Percentiles rank a stretch among this genome's conserved stretches.
Evolutionary conservation across 345 rosid genomes (phyloP).

Genomic region (Raphanus raphanistrum): DNA sequence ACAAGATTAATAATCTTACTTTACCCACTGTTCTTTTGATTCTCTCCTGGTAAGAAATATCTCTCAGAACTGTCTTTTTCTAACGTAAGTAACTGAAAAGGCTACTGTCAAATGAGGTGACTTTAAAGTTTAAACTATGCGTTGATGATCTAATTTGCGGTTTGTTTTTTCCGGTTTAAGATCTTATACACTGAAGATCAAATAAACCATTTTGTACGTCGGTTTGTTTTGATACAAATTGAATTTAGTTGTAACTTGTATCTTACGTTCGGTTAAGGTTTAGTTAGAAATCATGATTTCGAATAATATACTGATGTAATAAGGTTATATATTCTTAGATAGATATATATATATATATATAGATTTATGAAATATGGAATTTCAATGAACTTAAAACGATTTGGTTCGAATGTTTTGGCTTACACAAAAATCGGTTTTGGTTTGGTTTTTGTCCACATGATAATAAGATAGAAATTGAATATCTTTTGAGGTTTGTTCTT

Average conservation of each 20-base stretch:
- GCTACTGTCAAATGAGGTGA: neutral
- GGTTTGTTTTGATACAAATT: neutral
- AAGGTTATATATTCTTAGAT: neutral
- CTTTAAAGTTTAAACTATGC: neutral
- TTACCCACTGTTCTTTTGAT: slow-evolving; percentile 42
- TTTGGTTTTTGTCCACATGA: neutral
- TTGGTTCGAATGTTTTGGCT: neutral
- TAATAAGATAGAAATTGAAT: neutral
- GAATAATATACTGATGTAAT: neutral
- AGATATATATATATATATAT: neutral
- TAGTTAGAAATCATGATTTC: neutral
- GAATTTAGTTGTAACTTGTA: neutral
- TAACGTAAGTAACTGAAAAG: neutral
- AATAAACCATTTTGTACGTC: neutral
- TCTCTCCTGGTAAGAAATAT: slow-evolving; percentile 59
- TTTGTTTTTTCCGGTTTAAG: neutral
- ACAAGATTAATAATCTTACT: slow-evolving; percentile 25
- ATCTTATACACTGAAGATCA: neutral
- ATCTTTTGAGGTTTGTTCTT: neutral
- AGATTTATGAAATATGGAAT: neutral
- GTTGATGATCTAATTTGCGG: neutral
- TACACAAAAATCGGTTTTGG: neutral
- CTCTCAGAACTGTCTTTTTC: neutral
- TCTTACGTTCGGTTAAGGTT: neutral
- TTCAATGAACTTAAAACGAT: neutral